Conservation (phyloP, 2,329 filamentous ascomycete species). For the Penicillium verrucosum region DNA sequence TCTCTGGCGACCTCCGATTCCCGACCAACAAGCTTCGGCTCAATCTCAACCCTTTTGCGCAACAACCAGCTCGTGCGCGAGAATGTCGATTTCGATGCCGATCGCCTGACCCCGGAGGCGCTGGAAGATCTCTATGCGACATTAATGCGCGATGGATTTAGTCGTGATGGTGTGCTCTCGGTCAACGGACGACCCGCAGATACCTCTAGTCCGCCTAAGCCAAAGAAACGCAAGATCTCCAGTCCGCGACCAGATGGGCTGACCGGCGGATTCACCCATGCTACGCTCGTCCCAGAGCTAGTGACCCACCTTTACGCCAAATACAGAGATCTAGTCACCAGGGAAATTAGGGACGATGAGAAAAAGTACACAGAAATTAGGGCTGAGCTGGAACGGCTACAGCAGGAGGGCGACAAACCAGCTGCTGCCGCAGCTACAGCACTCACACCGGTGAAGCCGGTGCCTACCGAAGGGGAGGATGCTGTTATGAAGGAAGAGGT, state of each 20-base stretch:
- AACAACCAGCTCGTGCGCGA: conserved; percentile 70
- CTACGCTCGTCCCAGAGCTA: conserved; percentile 66
- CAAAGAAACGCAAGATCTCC: conserved; percentile 72
- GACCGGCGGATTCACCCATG: conserved; percentile 63
- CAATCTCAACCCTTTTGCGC: conserved; percentile 71
- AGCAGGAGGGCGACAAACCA: conserved; percentile 57
- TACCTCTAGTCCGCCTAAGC: conserved; percentile 43
- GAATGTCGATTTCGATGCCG: conserved; percentile 67
- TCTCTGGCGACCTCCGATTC: conserved; percentile 67
- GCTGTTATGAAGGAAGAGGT: conserved; percentile 28
- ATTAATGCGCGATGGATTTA: conserved; percentile 71
- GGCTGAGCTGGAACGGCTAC: conserved; percentile 66
- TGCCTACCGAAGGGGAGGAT: conserved; percentile 26
- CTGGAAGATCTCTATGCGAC: conserved; percentile 75
- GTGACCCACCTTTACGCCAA: conserved; percentile 70
- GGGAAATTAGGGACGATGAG: conserved; percentile 72
- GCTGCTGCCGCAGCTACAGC: conserved; percentile 6
- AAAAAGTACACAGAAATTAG: conserved; percentile 60
- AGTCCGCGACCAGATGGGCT: conserved; percentile 63
- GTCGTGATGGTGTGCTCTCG: conserved; percentile 37
- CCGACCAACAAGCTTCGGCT: conserved; percentile 62
- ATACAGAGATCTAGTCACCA: conserved; percentile 68
- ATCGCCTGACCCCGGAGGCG: conserved; percentile 71
- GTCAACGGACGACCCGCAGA: conserved; percentile 27
- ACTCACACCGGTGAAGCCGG: conserved; percentile 11